Evolutionary conservation across 805 yeast genomes (phyloP), one percentile per base, ranked within the genome.

Genomic region (Starmerella apicola): DNA sequence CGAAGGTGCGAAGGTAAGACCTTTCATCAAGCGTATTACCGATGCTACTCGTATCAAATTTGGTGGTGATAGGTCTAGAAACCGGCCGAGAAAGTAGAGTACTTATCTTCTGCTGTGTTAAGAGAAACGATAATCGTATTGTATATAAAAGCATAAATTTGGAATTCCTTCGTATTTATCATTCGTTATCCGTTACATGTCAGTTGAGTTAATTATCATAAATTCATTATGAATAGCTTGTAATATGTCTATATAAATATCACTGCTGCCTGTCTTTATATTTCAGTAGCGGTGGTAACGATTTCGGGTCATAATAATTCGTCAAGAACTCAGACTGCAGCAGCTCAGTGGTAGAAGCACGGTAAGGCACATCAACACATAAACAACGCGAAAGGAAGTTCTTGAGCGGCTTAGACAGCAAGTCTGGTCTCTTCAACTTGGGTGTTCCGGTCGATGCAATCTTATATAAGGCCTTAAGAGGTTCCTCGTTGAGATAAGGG

Each of bases 11-110:
- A 61, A 66, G 24, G 66, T 91, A 29, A 72, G 83, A 55, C 68
- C 70, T n/a, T 66, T 71, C 39, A 71, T 91, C 28, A 70, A 71
- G 25, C 74, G 85, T 53, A 64, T 88, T 24, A 70, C 80, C 36
- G 97, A 88, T 54, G 68, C 71, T 49, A 84, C 98, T 5, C 72
- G 72, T 42, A 69, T 88, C 66, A 80, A 81, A 61, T 83, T 83
- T 55, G 98, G 98, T 68, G 97, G 97, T 68, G 78, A 73, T 34
- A 74, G 91, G 53, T 69, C 94, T 17, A 93, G 88, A 62, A 74
- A 77, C 58, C 68, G 68, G 42, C 79, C 95, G 67, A 43, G 66
- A 32, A 58, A 61, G 27, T 61, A 52, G 40, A 16, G n/a, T 9
- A n/a, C n/a, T n/a, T n/a, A n/a, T n/a, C n/a, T n/a, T n/a, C n/a